Evolutionary conservation across 2,329 filamentous ascomycete species (phyloP), one percentile per base, ranked within the genome.

Genomic region (Xylaria arbuscula): DNA sequence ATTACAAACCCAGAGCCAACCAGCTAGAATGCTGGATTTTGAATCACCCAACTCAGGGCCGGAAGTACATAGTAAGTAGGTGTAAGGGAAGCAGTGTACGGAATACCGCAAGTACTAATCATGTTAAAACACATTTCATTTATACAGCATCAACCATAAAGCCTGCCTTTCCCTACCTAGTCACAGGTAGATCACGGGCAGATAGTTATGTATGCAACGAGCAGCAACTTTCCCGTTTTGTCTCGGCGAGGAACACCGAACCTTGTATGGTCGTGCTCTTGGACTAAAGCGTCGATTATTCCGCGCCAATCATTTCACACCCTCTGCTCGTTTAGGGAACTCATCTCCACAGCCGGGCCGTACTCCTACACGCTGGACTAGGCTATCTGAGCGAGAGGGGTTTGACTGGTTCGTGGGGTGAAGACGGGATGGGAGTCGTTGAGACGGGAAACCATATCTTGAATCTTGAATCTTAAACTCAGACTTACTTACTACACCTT

Each of bases 201-300:
- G 6, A 15, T 17, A n/a, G 28, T 9, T 10, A 61, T 28, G 32
- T 13, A 61, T 28, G 32, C 36, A 32, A 67, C 51, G 51, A 42
- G 28, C 53, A n/a, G 42, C 42, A 66, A 62, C 50, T 70, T 67
- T 69, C 69, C 69, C 50, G 54, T 62, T 71, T 67, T 64, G 67
- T 67, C 69, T 69, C 69, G 69, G 69, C 67, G 64, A 63, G 57
- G 17, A 67, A 59, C 51, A 59, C 69, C 69, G 69, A 67, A 58
- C 58, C 64, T 71, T 62, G 68, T 58, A 60, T 48, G 59, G 64
- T 55, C 64, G 65, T 64, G 57, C 48, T 28, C 61, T 67, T 62
- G 42, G 63, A 69, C 54, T 42, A 65, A 60, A 51, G 8, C 13
- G 51, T 47, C 54, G n/a, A 67, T 62, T 65, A 67, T 66, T 67